Evolutionary conservation across 108 stramenopile species (phyloP).

Genomic region (Aurantiochytrium sp.): DNA sequence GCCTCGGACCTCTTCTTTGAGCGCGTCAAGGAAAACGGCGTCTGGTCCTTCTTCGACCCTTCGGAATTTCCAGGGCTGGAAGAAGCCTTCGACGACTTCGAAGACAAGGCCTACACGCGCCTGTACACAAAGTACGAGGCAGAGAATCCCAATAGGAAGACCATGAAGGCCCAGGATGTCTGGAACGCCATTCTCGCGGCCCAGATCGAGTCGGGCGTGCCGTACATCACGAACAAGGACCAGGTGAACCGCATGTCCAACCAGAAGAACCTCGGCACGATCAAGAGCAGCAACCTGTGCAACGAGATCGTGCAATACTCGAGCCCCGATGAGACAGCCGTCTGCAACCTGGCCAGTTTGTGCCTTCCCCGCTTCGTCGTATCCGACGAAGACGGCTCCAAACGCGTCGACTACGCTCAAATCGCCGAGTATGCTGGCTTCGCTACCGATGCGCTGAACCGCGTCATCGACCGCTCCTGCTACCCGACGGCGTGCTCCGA

Average conservation of each 20-base stretch:
- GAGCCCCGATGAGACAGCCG: slow-evolving; percentile 84
- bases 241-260: slow-evolving; percentile 89
- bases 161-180: slow-evolving; percentile 74
- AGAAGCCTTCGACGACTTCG: slow-evolving; percentile 68
- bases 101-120: slow-evolving; percentile 77
- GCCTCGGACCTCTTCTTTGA: slow-evolving; percentile 91
- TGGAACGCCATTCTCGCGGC: slow-evolving; percentile 78
- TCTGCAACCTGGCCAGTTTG: slow-evolving; percentile 81
- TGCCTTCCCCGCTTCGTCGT: background rate
- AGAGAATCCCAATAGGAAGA: slow-evolving; percentile 66
- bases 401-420: slow-evolving; percentile 72
- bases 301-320: slow-evolving; percentile 94
- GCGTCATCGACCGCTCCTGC: slow-evolving; percentile 85
- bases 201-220: slow-evolving; percentile 95
- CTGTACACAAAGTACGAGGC: slow-evolving; percentile 78
- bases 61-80: background rate
- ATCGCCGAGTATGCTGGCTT: slow-evolving; percentile 79
- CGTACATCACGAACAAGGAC: slow-evolving; percentile 96
- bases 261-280: slow-evolving; percentile 92
- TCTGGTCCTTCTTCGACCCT: slow-evolving; percentile 57
- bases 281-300: slow-evolving; percentile 92
- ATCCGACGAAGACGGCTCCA: background rate
- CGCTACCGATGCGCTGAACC: slow-evolving; percentile 83
- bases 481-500: slow-evolving; percentile 81
- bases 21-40: slow-evolving; percentile 81